phyloP scores from a whole-genome alignment of 2,329 filamentous ascomycete genomes.

The Chaetomiaceae sp. region DNA sequence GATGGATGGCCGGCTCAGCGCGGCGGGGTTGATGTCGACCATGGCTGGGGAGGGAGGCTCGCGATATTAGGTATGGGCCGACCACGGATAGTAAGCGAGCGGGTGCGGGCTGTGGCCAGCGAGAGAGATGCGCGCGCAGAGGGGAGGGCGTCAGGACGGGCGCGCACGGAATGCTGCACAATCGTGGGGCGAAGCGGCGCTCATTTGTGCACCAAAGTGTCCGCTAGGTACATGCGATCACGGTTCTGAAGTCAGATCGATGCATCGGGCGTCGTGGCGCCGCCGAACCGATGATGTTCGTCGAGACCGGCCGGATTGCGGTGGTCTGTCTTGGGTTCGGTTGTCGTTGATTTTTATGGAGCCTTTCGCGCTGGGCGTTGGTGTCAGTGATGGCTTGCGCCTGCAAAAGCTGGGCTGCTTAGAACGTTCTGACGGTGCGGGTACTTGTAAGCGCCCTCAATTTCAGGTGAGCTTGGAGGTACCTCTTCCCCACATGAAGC shows the following conservation, averaged over 20 bases:
- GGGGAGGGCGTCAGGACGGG: constrained; percentile 29
- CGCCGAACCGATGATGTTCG: constrained; percentile 35
- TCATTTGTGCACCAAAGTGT: constrained; percentile 41
- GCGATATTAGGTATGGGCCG: constrained; percentile 3
- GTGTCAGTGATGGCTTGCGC: no score
- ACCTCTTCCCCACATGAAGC: not conserved
- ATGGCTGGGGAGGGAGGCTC: constrained; percentile 39
- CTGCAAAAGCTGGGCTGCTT: no score
- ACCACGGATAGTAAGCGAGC: constrained; percentile 2
- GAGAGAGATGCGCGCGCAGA: constrained; percentile 20
- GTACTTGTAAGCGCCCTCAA: constrained; percentile 9
- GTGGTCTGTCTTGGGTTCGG: constrained; percentile 23
- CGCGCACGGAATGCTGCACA: constrained; percentile 43
- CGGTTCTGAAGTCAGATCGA: constrained; percentile 35
- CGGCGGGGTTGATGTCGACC: constrained; percentile 66
- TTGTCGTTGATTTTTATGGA: constrained; percentile 32
- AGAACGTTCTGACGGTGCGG: not conserved
- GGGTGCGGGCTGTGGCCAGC: constrained; percentile 12
- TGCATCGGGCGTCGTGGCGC: constrained; percentile 39
- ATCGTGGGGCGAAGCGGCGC: constrained; percentile 36
- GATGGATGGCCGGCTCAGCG: constrained; percentile 55
- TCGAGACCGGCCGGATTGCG: constrained; percentile 24
- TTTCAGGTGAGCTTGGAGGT: constrained; percentile 6
- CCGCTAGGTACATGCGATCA: constrained; percentile 38
- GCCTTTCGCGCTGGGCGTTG: constrained; percentile 10